Evolutionary conservation across 1,284 basidiomycete genomes (phyloP).

Genomic region (Ganoderma resinaceum): DNA sequence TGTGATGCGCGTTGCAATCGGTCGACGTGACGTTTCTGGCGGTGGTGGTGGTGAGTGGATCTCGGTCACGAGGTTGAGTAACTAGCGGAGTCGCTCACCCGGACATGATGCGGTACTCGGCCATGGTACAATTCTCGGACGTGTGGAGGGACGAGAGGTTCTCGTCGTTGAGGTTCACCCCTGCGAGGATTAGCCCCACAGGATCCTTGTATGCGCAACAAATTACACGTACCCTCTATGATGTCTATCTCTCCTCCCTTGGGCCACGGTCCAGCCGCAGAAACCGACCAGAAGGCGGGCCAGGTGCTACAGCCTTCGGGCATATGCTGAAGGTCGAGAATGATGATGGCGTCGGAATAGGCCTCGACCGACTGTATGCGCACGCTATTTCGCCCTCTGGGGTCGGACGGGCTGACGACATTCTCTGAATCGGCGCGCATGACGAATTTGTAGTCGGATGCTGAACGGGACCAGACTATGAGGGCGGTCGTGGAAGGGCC

Average conservation of each 20-base stretch:
- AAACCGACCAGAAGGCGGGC: slow-evolving; percentile 75
- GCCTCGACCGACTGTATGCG: slow-evolving; percentile 53
- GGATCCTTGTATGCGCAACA: background rate
- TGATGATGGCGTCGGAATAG: slow-evolving; percentile 52
- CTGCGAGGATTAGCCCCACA: slow-evolving; percentile 31
- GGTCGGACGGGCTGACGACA: slow-evolving; percentile 39
- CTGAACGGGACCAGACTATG: background rate
- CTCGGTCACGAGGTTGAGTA: slow-evolving; percentile 8
- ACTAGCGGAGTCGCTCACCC: slow-evolving; percentile 46
- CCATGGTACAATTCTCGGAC: slow-evolving; percentile 52
- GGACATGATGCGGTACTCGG: slow-evolving; percentile 43
- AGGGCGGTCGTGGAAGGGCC: background rate
- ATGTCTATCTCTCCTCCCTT: slow-evolving; percentile 60
- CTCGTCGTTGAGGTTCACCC: slow-evolving; percentile 49
- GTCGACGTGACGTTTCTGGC: slow-evolving; percentile 44
- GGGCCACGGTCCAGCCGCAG: slow-evolving; percentile 58
- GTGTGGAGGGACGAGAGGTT: slow-evolving; percentile 67
- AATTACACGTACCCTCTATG: slow-evolving; percentile 49
- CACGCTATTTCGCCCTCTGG: slow-evolving; percentile 57
- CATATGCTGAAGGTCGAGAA: slow-evolving; percentile 63
- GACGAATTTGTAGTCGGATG: slow-evolving; percentile 45
- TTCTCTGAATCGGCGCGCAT: slow-evolving; percentile 57
- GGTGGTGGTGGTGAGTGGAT: slow-evolving; percentile 4
- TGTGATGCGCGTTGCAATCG: slow-evolving; percentile 57
- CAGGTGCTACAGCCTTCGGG: slow-evolving; percentile 63